Conservation (phyloP, 805 yeast genomes). For the Wickerhamomyces queroliae region DNA sequence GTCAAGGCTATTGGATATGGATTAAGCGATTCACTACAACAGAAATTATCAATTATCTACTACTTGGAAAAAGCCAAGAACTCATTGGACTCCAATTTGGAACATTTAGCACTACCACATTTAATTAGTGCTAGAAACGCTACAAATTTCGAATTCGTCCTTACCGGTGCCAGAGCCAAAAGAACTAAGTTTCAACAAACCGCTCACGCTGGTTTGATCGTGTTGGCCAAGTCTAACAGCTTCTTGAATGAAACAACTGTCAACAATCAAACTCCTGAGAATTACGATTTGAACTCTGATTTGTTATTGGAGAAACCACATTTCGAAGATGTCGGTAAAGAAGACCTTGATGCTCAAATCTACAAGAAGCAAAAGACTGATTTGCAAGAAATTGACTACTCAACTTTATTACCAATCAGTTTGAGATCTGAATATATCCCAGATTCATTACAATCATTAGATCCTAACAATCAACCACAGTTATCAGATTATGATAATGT, state of each 20-base stretch:
- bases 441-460: slow-evolving; percentile 40
- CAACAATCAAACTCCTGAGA: slow-evolving; percentile 40
- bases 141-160: slow-evolving; percentile 53
- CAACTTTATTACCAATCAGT: slow-evolving; percentile 57
- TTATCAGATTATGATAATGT: slow-evolving; percentile 64
- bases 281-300: slow-evolving; percentile 66
- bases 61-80: slow-evolving; percentile 66
- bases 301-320: slow-evolving; percentile 68
- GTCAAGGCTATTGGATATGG: slow-evolving; percentile 13
- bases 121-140: slow-evolving; percentile 50
- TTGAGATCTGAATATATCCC: slow-evolving; percentile 62
- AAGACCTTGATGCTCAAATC: slow-evolving; percentile 36
- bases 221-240: slow-evolving; percentile 55
- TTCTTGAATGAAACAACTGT: slow-evolving; percentile 24
- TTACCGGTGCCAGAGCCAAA: slow-evolving; percentile 87
- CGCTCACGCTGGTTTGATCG: slow-evolving; percentile 67
- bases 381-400: slow-evolving; percentile 29
- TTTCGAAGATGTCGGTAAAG: slow-evolving; percentile 55
- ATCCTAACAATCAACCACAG: slow-evolving; percentile 79
- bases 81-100: slow-evolving; percentile 57
- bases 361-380: slow-evolving; percentile 32
- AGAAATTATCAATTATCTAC: slow-evolving; percentile 39
- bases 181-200: slow-evolving; percentile 77
- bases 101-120: slow-evolving; percentile 50
- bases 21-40: slow-evolving; percentile 25